These are phyloP conservation scores for Rheum nobile DNA, from an alignment of 148 eudicot species.

Conservation along the genomic window DNA sequence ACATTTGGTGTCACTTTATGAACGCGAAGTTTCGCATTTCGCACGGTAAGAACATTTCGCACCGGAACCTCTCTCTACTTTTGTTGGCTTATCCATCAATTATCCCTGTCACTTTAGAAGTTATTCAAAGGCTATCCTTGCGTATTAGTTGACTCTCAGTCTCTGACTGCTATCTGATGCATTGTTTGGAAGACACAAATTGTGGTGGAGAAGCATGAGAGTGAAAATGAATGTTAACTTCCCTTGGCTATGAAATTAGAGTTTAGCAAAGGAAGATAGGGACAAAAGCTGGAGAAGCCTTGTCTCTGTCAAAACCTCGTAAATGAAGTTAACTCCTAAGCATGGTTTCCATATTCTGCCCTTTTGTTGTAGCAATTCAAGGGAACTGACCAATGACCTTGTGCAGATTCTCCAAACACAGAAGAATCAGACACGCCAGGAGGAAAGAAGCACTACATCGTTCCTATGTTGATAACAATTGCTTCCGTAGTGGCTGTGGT, in stretches of 20 bases:
- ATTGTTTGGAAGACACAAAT: not conserved
- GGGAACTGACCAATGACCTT: not conserved
- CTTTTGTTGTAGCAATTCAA: not conserved
- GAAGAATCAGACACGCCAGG: not conserved
- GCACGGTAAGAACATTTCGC: no score
- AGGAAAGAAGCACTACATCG: slow-evolving; percentile 17
- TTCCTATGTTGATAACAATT: slow-evolving; percentile 27
- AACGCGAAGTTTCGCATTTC: no score
- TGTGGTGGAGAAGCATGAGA: not conserved
- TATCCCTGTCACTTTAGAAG: not conserved
- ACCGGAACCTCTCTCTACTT: no score
- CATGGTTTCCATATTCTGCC: not conserved
- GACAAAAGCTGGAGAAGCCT: not conserved
- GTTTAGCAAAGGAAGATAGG: slow-evolving; percentile 16
- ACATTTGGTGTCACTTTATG: no score
- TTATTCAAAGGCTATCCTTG: not conserved
- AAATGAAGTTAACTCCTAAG: not conserved
- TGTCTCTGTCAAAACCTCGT: not conserved
- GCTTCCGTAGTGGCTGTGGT: slow-evolving; percentile 25
- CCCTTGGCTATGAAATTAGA: slow-evolving; percentile 9
- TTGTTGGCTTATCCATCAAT: not conserved
- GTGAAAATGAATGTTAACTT: not conserved
- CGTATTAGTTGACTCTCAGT: not conserved
- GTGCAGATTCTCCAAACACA: not conserved
- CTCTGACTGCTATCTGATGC: not conserved